Evolutionary conservation across 768 basidiomycete species (phyloP), one percentile per base, ranked within the genome.

Genomic region (Rhodosporidiobolus sp.): DNA sequence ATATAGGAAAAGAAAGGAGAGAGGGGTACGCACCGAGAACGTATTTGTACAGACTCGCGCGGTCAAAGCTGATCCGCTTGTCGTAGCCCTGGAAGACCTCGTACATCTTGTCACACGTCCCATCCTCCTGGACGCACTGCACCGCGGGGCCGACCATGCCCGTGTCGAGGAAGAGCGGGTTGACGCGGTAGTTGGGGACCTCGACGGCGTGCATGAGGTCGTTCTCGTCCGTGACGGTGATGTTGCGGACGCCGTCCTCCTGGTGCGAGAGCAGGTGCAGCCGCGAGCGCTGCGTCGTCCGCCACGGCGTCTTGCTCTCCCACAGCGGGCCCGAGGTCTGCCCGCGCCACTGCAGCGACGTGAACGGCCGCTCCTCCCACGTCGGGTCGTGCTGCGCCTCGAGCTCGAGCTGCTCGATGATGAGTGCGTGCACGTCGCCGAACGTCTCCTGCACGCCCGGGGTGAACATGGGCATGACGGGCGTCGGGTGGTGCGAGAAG

Each of bases 361-460:
- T 76, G 70, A 83, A 79, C 3, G 81, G 80, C 64, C 83, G 82
- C 30, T 82, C 81, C 45, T 81, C 80, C 83, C 83, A 84, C 14
- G 73, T n/a, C 32, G 77, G 77, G 62, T 79, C 75, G 59, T 77
- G 68, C 45, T 54, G 49, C 56, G 75, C 66, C 43, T 80, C 79
- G 53, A 77, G 58, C 52, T 74, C 79, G 63, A 80, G 75, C 43
- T 80, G 77, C 65, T 80, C 78, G 60, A 65, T 66, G 57, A 78
- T 76, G 48, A 79, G 63, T 0, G 76, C 71, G 70, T 79, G 78
- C 26, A 80, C 75, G 71, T 80, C 80, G 28, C 64, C 71, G 49
- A 75, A 75, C 9, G 76, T 70, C 24, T 60, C 46, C 50, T 79
- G 77, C 6, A 77, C 78, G 38, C 78, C 78, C 5, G 77, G 74